Evolutionary conservation across 331 rosid species (phyloP).

Genomic region (Pyrus hybrid): DNA sequence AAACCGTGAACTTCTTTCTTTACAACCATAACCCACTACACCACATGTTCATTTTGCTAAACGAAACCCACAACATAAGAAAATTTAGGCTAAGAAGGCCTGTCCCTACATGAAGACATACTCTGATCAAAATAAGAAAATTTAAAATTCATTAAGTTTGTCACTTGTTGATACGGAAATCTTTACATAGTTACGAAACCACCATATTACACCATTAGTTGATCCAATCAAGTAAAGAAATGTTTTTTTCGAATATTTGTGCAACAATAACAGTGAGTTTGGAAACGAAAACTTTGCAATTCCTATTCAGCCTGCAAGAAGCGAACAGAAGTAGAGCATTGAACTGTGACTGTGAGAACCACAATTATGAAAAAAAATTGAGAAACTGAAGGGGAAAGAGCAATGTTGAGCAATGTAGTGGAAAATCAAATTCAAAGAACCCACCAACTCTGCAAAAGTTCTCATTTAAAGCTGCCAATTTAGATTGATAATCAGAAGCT

Average conservation of each 20-base stretch:
- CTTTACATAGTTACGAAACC: not conserved
- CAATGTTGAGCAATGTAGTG: not conserved
- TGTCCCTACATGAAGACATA: not conserved
- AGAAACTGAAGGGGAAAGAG: not conserved
- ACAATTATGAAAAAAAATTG: not conserved
- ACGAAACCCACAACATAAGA: not conserved
- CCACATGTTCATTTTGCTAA: not conserved
- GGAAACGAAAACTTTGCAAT: not conserved
- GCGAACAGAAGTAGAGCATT: not conserved
- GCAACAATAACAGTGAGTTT: not conserved
- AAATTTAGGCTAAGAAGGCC: not conserved
- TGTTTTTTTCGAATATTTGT: not conserved
- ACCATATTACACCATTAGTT: not conserved
- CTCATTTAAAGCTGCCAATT: slow-evolving; percentile 35
- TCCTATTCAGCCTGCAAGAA: not conserved
- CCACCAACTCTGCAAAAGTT: slow-evolving; percentile 58
- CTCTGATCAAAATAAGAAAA: not conserved
- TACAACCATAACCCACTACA: not conserved
- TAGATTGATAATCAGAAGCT: slow-evolving; percentile 57
- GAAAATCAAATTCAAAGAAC: slow-evolving; percentile 14
- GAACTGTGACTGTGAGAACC: not conserved
- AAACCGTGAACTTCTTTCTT: not conserved
- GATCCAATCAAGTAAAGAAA: not conserved
- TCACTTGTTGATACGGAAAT: no score
- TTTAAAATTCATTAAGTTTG: not conserved